Evolutionary conservation across 2,329 filamentous ascomycete genomes (phyloP).

Genomic region (Sporothrix luriei): DNA sequence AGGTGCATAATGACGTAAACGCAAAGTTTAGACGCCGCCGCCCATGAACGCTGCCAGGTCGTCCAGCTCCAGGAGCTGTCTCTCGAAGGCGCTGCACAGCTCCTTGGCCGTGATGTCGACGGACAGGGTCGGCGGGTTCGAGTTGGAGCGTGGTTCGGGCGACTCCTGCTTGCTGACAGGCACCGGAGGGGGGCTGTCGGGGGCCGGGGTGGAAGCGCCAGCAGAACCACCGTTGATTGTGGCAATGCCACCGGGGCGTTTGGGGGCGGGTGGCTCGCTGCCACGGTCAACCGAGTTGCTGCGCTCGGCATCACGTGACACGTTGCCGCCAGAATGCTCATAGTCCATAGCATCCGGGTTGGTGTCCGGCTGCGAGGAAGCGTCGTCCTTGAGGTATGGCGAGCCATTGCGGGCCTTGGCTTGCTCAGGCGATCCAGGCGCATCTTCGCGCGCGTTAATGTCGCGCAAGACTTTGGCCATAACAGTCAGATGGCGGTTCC

Average conservation of each 20-base stretch:
- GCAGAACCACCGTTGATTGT: conserved; percentile 62
- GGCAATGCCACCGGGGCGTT: conserved; percentile 59
- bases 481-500: conserved; percentile 62
- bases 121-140: conserved; percentile 38
- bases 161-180: conserved; percentile 42
- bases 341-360: conserved; percentile 62
- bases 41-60: conserved; percentile 66
- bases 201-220: conserved; percentile 52
- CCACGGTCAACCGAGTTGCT: conserved; percentile 51
- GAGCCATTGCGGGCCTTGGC: conserved; percentile 42
- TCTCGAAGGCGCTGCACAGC: conserved; percentile 61
- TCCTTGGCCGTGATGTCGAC: conserved; percentile 62
- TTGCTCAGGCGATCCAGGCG: conserved; percentile 44
- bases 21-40: conserved; percentile 54
- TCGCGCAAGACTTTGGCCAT: conserved; percentile 64
- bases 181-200: conserved; percentile 47
- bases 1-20: too few species aligned
- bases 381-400: conserved; percentile 58
- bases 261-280: conserved; percentile 56
- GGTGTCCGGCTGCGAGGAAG: conserved; percentile 57
- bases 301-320: conserved; percentile 41
- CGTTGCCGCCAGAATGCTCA: conserved; percentile 49
- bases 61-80: conserved; percentile 62
- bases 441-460: conserved; percentile 48
- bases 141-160: conserved; percentile 41